Base-by-base conservation (phyloP, 371 early-diverging fungal genomes). In the Mycotypha africana region DNA sequence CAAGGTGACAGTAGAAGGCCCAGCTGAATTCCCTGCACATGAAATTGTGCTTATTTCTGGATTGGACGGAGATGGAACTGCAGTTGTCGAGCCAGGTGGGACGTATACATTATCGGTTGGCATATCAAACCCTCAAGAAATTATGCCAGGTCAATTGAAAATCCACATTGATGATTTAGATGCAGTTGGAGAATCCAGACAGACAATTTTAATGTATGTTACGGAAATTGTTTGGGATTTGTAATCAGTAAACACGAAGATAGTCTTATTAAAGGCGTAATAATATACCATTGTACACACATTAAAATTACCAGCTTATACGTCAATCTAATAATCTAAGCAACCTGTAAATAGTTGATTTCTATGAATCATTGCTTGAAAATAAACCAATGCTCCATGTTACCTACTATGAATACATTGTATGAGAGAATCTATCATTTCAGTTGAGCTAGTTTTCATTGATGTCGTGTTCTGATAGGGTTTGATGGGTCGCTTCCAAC, bases 101-200 rank as follows among this genome's bases (percentile, higher is more conserved):
- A 64, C 73, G 4, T 56, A 81, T 2, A 63, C 74, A 10, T 52
- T 91, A 12, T 55, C 58, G 0, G 68, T 91, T 10, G 72, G 79
- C 22, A 68, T 89, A 16, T 51, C 76, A 3, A 76, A 86, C 38
- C 76, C 84, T 1, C 65, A 69, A 2, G 77, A 85, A 43, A 79
- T 76, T 24, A 71, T 89, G 31, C 91, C 91, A 1, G 92, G 86
- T n/a, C 87, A 88, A 42, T 71, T 91, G 47, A 85, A 86, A 50
- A 61, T 91, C 22, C 77, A 75, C 47, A 62, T 91, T n/a, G 68
- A 76, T 38, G 91, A 91, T 70, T 38, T 74, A 37, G 77, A 88
- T 56, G 85, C 89, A 7, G 52, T 86, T n/a, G 60, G 63, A 6
- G 67, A 76, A 23, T 75, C 68, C 19, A 65, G 79, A 34, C 85